These are phyloP conservation scores for Phytophthora sp. DNA, from an alignment of 352 stramenopile genomes.

Conservation along the genomic window DNA sequence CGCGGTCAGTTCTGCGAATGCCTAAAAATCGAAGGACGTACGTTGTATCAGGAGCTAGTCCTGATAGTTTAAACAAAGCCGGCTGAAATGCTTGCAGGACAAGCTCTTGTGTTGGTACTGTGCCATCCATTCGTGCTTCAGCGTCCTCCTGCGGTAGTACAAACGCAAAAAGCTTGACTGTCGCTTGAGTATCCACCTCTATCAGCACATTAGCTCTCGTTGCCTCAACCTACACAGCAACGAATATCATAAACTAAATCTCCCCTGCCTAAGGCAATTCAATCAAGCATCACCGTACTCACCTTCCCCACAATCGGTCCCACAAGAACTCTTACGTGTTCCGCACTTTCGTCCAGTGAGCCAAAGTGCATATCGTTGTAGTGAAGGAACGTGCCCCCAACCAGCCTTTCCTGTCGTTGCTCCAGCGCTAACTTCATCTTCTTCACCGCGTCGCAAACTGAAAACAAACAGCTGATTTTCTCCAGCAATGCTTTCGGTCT, in stretches of 20 bases:
- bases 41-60: conserved; percentile 28
- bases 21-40: conserved; percentile 55
- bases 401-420: conserved; percentile 7
- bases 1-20: conserved; percentile 37
- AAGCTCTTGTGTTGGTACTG: conserved; percentile 5
- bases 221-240: conserved; percentile 19
- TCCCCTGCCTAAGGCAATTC: too few relatives aligned
- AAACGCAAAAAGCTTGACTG: conserved; percentile 49
- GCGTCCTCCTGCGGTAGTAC: not conserved
- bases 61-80: conserved; percentile 17
- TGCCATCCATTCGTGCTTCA: not conserved
- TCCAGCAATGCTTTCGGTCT: conserved; percentile 61
- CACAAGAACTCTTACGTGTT: conserved; percentile 37
- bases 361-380: conserved; percentile 48
- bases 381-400: conserved; percentile 23
- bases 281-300: not conserved
- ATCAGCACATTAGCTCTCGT: conserved; percentile 38
- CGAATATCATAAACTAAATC: not conserved
- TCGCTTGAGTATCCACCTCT: conserved; percentile 36
- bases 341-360: conserved; percentile 5
- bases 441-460: conserved; percentile 38
- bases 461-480: conserved; percentile 60
- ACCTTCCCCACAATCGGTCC: conserved; percentile 45
- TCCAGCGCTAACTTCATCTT: conserved; percentile 39
- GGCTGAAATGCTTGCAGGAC: conserved; percentile 23